These are phyloP conservation scores for Phytopythium boreale DNA, from an alignment of 352 stramenopile genomes.

Conservation along the genomic window DNA sequence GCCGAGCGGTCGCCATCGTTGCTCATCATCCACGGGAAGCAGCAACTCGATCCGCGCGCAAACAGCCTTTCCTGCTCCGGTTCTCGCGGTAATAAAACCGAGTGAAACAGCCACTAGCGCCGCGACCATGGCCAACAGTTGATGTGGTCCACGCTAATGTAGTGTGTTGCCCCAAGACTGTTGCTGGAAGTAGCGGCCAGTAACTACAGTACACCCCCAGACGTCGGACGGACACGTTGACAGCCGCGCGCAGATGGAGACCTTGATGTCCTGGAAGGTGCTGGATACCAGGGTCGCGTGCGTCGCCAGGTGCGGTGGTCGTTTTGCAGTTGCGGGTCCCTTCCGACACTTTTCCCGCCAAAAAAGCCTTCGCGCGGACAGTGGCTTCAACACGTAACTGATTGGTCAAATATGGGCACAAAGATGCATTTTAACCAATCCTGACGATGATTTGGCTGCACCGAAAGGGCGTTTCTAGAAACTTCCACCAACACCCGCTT, in stretches of 20 bases:
- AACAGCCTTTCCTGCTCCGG: too few species aligned
- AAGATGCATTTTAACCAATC: not conserved
- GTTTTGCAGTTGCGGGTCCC: too few species aligned
- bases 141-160: not conserved
- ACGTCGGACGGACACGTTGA: not conserved
- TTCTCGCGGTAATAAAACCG: not conserved
- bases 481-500: slow-evolving; percentile 3
- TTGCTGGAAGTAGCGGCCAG: too few species aligned
- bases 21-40: slow-evolving; percentile 4
- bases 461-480: slow-evolving; percentile 2
- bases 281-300: not conserved
- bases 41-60: not conserved
- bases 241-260: not conserved
- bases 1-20: not conserved
- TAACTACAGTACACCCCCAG: not conserved
- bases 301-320: not conserved
- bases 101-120: not conserved
- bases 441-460: too few species aligned
- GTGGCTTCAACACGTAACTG: not conserved
- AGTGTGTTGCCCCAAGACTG: too few species aligned
- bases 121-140: not conserved
- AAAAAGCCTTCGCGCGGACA: too few species aligned
- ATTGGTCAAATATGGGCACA: not conserved
- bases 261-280: not conserved
- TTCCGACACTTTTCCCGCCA: slow-evolving; percentile 1